Evolutionary conservation across 257 asterid genomes (phyloP), one percentile per base, ranked within the genome.

Genomic region (Petrea volubilis): DNA sequence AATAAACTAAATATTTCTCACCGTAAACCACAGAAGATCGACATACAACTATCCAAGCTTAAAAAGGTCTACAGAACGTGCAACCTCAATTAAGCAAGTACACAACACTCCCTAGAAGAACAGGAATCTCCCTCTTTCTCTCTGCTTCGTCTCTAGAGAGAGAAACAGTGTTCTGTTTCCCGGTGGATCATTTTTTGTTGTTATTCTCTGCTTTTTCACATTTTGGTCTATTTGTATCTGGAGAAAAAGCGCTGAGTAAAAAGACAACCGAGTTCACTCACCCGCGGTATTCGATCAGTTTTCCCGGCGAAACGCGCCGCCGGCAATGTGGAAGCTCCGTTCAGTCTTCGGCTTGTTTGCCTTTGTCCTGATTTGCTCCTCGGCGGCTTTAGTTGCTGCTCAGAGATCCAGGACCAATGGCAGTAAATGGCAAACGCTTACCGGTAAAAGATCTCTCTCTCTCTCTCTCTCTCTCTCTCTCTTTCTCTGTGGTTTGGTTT

Each of bases 361-460:
- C 17, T 27, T 69, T 59, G 28, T 84, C 29, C 69, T 86, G 77
- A 82, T 84, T 55, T 86, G 79, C 78, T 76, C 81, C 12, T 51
- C 80, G 14, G 85, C 67, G 43, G 86, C 84, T 24, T 75, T 80
- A 50, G 90, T 82, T 36, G 71, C 87, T 66, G 96, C 87, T 79
- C 92, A 82, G 78, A 68, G 85, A 83, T 86, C 97, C 77, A 41
- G 58, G 5, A 73, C 62, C 36, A 31, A 29, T 20, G 14, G 51
- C 46, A 60, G 72, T 11, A 50, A 44, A 82, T 92, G 96, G 97
- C 80, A 81, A 40, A 92, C 97, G 9, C 90, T 92, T 12, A 11
- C 24, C 24, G 97, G 96, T 89, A 38, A 68, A 36, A 67, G 31
- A 61, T 51, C 23, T 57, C 7, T 55, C 31, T 53, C 23, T 24